Evolutionary conservation across 2,329 filamentous ascomycete genomes (phyloP), one percentile per base, ranked within the genome.

Genomic region (Penicillium expansum): DNA sequence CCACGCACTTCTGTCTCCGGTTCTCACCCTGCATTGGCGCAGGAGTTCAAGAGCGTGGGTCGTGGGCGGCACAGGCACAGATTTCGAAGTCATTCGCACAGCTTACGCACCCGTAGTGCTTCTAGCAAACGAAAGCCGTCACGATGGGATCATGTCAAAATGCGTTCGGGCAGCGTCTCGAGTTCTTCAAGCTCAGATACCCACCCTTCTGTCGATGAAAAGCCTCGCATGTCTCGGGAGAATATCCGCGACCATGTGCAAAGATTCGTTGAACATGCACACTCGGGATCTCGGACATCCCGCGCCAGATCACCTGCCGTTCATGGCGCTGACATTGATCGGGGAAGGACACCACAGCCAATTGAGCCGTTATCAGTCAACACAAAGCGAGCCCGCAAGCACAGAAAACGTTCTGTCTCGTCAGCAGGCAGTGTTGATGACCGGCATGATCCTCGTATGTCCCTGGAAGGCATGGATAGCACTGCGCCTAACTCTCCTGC

Each of bases 11-110:
- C 71, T n/a, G 33, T 73, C 70, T 79, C 59, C 71, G 82, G 47
- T 66, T 76, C 61, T 71, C 78, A 66, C 33, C 67, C 65, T 47
- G 62, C 66, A 24, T 48, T 66, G 41, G 63, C 65, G 7, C 62
- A 61, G 32, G 66, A 79, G 18, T 79, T 83, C 47, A 80, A 79
- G 44, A 80, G 81, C n/a, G 75, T 82, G 16, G 60, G 65, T 30
- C 80, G 83, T 55, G 84, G 84, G 16, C 82, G 84, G 43, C 83
- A 84, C 14, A 82, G 81, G 37, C 82, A 86, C 63, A 87, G 83
- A 62, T 72, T 88, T 11, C 81, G 82, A n/a, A 81, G 80, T 38
- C 74, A 86, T 52, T 80, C 80, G 45, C 78, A 80, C n/a, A 74
- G 82, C 16, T 79, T 82, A 41, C 82, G 85, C 55, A 82, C 81